Evolutionary conservation across 805 yeast species (phyloP).

Genomic region (Candida patagonica): DNA sequence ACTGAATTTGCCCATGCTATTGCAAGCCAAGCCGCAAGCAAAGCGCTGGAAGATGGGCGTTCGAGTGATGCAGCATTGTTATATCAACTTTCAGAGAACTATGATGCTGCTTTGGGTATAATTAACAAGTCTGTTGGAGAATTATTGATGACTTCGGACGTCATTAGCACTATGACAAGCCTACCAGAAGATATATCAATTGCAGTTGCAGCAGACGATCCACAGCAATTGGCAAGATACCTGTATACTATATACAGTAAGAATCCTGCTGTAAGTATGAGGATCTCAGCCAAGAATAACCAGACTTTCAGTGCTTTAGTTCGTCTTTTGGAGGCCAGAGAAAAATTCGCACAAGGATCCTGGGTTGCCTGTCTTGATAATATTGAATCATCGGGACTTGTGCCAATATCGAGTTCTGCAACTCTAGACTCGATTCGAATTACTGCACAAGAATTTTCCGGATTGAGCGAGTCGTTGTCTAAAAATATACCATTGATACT

Average conservation of each 20-base stretch:
- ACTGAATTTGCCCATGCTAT: slow-evolving; percentile 57
- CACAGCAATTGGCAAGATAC: slow-evolving; percentile 31
- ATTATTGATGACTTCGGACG: slow-evolving; percentile 58
- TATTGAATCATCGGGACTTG: slow-evolving; percentile 50
- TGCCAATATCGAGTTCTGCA: slow-evolving; percentile 45
- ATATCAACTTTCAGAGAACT: slow-evolving; percentile 83
- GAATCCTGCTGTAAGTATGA: slow-evolving; percentile 51
- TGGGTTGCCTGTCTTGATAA: slow-evolving; percentile 50
- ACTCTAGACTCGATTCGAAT: slow-evolving; percentile 50
- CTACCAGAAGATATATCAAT: slow-evolving; percentile 25
- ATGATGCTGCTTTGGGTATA: slow-evolving; percentile 65
- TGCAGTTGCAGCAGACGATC: slow-evolving; percentile 25
- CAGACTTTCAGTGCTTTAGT: slow-evolving; percentile 59
- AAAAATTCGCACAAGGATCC: slow-evolving; percentile 42
- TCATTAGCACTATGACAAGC: slow-evolving; percentile 43
- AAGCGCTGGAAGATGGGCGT: slow-evolving; percentile 88
- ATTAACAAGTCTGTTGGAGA: slow-evolving; percentile 75
- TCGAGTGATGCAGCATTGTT: slow-evolving; percentile 74
- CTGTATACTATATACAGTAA: slow-evolving; percentile 35
- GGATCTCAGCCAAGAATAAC: slow-evolving; percentile 44
- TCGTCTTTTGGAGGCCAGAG: slow-evolving; percentile 59
- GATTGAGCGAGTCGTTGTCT: slow-evolving; percentile 59
- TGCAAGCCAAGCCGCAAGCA: slow-evolving; percentile 74
- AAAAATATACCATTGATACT: slow-evolving; percentile 74
- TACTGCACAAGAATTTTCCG: slow-evolving; percentile 58